Percentiles rank a stretch among this genome's conserved stretches.
These are phyloP conservation scores for Talaromyces islandicus DNA, from an alignment of 2,329 filamentous ascomycete genomes.

Conservation along the genomic window DNA sequence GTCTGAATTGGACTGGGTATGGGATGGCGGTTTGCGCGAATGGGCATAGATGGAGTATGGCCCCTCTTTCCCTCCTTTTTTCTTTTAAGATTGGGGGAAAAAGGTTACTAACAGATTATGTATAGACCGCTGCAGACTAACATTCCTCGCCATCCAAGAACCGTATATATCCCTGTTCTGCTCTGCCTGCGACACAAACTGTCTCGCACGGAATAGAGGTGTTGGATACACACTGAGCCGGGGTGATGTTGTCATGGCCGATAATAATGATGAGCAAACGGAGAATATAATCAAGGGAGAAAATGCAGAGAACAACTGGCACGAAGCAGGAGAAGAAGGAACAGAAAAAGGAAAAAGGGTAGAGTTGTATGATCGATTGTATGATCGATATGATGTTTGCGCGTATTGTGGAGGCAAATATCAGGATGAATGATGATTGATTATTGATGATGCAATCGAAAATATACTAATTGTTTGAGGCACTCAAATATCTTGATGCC, in stretches of 20 bases:
- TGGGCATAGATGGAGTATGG: slow-evolving; percentile 48
- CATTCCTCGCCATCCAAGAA: slow-evolving; percentile 50
- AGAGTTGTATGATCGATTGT: slow-evolving; percentile 18
- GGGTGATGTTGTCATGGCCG: neutral
- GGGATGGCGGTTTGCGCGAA: slow-evolving; percentile 43
- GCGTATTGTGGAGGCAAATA: slow-evolving; percentile 32
- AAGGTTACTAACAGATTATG: slow-evolving; percentile 8
- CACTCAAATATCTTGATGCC: neutral
- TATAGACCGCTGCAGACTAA: slow-evolving; percentile 48
- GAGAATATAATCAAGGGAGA: neutral
- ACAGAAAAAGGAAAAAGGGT: slow-evolving; percentile 3
- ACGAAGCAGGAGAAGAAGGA: slow-evolving; percentile 3
- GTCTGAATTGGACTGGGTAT: slow-evolving; percentile 44
- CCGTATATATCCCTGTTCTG: slow-evolving; percentile 51
- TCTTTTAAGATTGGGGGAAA: slow-evolving; percentile 2
- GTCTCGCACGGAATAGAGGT: slow-evolving; percentile 39
- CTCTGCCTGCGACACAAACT: slow-evolving; percentile 46
- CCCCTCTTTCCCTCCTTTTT: neutral
- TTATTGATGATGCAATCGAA: too few relatives aligned
- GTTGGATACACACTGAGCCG: slow-evolving; percentile 13
- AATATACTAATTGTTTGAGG: too few relatives aligned
- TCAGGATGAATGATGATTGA: slow-evolving; percentile 12
- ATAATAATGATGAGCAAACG: neutral
- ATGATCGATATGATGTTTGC: slow-evolving; percentile 30
- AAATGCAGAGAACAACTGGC: neutral